A percentile compares a stretch with the other conserved stretches of the same genome.
phyloP scores from a whole-genome alignment of 2,329 filamentous ascomycete genomes.

The Teratosphaeriaceae sp. region DNA sequence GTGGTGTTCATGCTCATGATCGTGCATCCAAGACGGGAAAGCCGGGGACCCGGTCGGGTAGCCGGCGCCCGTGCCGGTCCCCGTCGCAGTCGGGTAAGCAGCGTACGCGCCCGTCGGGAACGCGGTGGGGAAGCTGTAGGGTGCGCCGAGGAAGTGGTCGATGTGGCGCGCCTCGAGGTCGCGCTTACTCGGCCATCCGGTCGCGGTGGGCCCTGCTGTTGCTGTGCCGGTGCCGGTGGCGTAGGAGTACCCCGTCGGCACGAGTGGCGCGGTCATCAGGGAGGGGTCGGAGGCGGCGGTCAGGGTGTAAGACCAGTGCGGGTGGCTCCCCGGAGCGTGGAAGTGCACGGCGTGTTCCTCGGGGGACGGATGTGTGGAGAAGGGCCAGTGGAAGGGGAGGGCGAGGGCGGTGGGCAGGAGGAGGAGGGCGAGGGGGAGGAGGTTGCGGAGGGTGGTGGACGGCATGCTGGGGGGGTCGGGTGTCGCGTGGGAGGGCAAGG shows the following conservation, averaged over 20 bases:
- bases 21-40: background rate
- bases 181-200: background rate
- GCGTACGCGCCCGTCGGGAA: background rate
- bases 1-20: background rate
- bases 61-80: background rate
- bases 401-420: constrained; percentile 2
- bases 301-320: background rate
- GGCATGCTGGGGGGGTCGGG: background rate
- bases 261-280: background rate
- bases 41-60: constrained; percentile 1
- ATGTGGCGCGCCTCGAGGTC: background rate
- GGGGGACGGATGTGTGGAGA: background rate
- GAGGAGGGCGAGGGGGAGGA: constrained; percentile 2
- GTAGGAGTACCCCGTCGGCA: background rate
- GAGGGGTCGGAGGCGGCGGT: background rate
- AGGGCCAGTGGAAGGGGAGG: background rate
- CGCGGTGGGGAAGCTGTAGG: background rate
- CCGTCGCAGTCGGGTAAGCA: background rate
- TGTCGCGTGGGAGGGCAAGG: background rate
- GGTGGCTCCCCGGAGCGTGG: background rate
- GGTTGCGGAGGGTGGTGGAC: background rate
- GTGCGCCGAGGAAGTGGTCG: background rate
- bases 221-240: constrained; percentile 1
- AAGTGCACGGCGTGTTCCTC: background rate
- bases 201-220: background rate